Evolutionary conservation across 1,139 yeast species (phyloP).

Genomic region (Zygosaccharomyces sapae): DNA sequence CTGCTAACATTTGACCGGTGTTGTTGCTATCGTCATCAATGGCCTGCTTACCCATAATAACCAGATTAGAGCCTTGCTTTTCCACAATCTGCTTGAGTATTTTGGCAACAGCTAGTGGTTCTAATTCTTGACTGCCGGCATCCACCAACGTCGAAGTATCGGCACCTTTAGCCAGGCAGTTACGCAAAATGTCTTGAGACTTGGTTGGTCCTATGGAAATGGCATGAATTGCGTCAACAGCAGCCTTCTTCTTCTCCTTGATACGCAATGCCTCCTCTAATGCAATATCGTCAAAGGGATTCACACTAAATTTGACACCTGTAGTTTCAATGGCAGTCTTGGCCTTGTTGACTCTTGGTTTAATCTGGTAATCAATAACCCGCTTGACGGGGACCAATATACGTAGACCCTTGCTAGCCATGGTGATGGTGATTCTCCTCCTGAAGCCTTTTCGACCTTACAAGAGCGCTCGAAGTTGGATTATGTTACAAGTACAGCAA

Average conservation of each 20-base stretch:
- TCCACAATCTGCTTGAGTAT: slow-evolving; percentile 70
- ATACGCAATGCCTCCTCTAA: slow-evolving; percentile 85
- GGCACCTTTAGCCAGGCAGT: slow-evolving; percentile 92
- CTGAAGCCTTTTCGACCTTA: too few species aligned
- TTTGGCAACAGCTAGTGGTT: slow-evolving; percentile 91
- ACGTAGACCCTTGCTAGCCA: slow-evolving; percentile 44
- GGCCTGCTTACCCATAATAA: slow-evolving; percentile 91
- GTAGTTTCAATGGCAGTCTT: slow-evolving; percentile 82
- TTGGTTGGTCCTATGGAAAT: slow-evolving; percentile 88
- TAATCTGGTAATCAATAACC: slow-evolving; percentile 88
- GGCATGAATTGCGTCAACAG: slow-evolving; percentile 81
- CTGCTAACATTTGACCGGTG: slow-evolving; percentile 98
- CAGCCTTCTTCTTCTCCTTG: slow-evolving; percentile 61
- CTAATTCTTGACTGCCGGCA: slow-evolving; percentile 64
- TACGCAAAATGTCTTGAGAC: slow-evolving; percentile 81
- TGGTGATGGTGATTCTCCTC: neutral
- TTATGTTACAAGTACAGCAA: too few species aligned
- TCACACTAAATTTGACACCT: slow-evolving; percentile 89
- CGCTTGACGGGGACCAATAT: slow-evolving; percentile 92
- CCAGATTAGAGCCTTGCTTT: slow-evolving; percentile 65
- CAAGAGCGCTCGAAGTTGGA: too few species aligned
- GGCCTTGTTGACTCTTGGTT: slow-evolving; percentile 87
- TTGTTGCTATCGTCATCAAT: slow-evolving; percentile 93
- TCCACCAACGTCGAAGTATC: slow-evolving; percentile 82
- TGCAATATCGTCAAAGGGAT: slow-evolving; percentile 97